Conservation (phyloP, 257 asterid species). For the Lavandula angustifolia region DNA sequence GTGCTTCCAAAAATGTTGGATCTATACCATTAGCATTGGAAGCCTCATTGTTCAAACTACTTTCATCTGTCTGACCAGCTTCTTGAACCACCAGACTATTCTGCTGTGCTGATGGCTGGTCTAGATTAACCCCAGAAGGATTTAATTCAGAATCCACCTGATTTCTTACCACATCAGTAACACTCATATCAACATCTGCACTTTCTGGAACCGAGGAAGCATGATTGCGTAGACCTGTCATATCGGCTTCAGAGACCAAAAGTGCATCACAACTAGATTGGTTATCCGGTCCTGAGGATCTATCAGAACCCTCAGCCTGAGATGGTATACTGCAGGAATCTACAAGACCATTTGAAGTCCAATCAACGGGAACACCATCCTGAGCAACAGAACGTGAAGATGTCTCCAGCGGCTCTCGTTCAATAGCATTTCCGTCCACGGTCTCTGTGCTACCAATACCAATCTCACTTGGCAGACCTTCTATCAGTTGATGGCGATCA, state of each 20-base stretch:
- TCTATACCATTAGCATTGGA: constrained; percentile 83
- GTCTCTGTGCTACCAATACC: constrained; percentile 64
- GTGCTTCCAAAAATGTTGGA: constrained; percentile 96
- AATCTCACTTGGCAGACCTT: constrained; percentile 42
- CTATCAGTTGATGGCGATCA: constrained; percentile 47
- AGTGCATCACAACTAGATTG: constrained; percentile 48
- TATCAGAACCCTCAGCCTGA: constrained; percentile 40
- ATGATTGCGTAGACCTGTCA: constrained; percentile 45
- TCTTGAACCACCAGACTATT: constrained; percentile 52
- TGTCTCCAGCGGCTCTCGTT: constrained; percentile 41
- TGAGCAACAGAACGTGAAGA: constrained; percentile 41
- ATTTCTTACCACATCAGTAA: constrained; percentile 47
- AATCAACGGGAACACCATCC: constrained; percentile 36
- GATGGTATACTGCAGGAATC: constrained; percentile 41
- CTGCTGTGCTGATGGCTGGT: constrained; percentile 55
- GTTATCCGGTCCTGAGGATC: constrained; percentile 44
- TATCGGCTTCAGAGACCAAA: constrained; percentile 44
- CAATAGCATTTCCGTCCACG: constrained; percentile 50
- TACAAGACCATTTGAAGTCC: constrained; percentile 38
- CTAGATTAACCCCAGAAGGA: constrained; percentile 50
- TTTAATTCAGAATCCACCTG: constrained; percentile 48
- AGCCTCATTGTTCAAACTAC: constrained; percentile 56
- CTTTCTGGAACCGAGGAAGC: constrained; percentile 56
- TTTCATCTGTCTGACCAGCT: constrained; percentile 60
- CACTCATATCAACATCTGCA: constrained; percentile 70